Base-by-base conservation (phyloP, 257 asterid genomes). In the Ophiorrhiza pumila region DNA sequence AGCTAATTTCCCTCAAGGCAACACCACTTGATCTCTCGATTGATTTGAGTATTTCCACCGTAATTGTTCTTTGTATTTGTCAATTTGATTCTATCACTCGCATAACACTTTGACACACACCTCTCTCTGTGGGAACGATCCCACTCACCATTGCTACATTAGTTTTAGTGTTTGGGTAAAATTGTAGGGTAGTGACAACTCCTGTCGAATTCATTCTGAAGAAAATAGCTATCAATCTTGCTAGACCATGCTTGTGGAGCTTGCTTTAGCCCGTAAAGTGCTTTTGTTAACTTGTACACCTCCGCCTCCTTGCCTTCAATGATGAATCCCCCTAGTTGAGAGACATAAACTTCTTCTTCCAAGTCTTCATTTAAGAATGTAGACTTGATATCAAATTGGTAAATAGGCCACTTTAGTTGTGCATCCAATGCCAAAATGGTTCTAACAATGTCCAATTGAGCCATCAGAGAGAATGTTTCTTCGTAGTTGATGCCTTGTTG, bases 371-470 rank as follows among this genome's bases (percentile, higher is more conserved):
- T 53, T 2, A 53, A 22, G 22, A 63, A 62, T 22, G 65, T 22
- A 25, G 23, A 68, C n/a, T 75, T 75, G 11, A 43, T 62, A 39
- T 42, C 74, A 46, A 68, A 47, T 34, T 39, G 29, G 18, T 23
- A 68, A 27, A 68, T 61, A 46, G 1, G 60, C 42, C 10, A 50
- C 20, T 68, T 32, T 0, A 50, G 12, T 47, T 69, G 43, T 29
- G 73, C 47, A 15, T 42, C 63, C 27, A 69, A 25, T 2, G 73
- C 46, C 23, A 52, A 27, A 50, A 69, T 18, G 12, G 49, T 69
- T 69, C 61, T 49, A n/a, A 69, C 61, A 4, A 45, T 69, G 49
- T 69, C 73, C 49, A 69, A 69, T 0, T 53, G 46, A 22, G 60
- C 70, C 15, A 59, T 39, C 1, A n/a, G 74, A 70, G 65, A 37